A percentile compares a stretch with the other conserved stretches of the same genome.
Conservation (phyloP, 345 rosid species). For the Lepidium didymum region DNA sequence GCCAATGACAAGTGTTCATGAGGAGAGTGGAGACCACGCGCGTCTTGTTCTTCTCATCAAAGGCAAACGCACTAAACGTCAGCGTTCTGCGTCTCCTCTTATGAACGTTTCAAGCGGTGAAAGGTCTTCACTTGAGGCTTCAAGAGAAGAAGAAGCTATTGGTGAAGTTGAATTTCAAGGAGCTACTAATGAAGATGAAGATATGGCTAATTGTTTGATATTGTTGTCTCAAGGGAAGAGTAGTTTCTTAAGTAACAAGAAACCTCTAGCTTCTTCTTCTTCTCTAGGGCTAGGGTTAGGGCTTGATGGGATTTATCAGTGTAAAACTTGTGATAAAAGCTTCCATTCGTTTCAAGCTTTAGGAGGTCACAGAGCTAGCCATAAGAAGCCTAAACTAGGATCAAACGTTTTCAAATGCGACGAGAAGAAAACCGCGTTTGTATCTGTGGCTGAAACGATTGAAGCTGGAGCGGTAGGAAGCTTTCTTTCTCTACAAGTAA, state of each 20-base stretch:
- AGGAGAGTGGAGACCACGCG: constrained; percentile 13
- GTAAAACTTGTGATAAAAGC: constrained; percentile 78
- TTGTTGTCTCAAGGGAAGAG: constrained; percentile 58
- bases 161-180: constrained; percentile 29
- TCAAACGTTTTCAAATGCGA: constrained; percentile 9
- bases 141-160: constrained; percentile 20
- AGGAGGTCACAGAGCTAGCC: constrained; percentile 91
- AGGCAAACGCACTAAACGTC: constrained; percentile 76
- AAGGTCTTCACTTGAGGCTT: constrained; percentile 3
- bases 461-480: constrained; percentile 26
- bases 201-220: constrained; percentile 91
- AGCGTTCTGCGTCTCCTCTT: constrained; percentile 42
- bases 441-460: constrained; percentile 8
- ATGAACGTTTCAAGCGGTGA: constrained; percentile 23
- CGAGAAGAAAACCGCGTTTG: constrained; percentile 19
- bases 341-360: constrained; percentile 91
- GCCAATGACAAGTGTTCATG: constrained; percentile 27
- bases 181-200: constrained; percentile 66
- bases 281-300: constrained; percentile 13
- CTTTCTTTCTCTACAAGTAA: constrained; percentile 45
- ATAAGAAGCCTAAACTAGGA: constrained; percentile 57
- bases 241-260: constrained; percentile 4
- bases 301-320: constrained; percentile 40
- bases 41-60: constrained; percentile 37
- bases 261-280: not conserved